These are phyloP conservation scores for Verticillium nubilum DNA, from an alignment of 2,329 filamentous ascomycete species.

Conservation along the genomic window DNA sequence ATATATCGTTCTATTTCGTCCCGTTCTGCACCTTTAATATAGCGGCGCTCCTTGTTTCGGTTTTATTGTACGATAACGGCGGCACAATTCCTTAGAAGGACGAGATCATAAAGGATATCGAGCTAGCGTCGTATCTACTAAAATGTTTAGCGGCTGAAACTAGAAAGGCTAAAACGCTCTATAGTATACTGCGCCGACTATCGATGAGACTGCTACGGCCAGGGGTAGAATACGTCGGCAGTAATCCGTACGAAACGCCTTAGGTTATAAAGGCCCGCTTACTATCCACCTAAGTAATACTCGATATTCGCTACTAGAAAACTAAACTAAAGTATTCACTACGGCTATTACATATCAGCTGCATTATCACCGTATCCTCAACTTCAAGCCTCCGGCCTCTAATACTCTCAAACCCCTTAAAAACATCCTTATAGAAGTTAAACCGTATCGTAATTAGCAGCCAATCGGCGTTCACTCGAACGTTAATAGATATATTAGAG, in stretches of 20 bases:
- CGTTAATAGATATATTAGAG: background rate
- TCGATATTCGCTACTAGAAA: background rate
- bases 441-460: background rate
- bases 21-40: slow-evolving; percentile 47
- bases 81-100: slow-evolving; percentile 31
- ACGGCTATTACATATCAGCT: background rate
- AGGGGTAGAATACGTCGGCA: too few relatives aligned
- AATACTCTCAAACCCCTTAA: background rate
- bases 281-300: too few relatives aligned
- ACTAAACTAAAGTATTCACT: background rate
- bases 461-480: background rate
- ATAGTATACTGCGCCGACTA: background rate
- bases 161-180: background rate
- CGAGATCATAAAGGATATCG: slow-evolving; percentile 19
- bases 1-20: slow-evolving; percentile 43
- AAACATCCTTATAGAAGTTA: background rate
- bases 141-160: background rate
- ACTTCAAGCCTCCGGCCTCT: background rate
- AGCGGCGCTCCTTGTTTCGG: slow-evolving; percentile 43
- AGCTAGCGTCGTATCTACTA: background rate
- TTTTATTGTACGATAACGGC: slow-evolving; percentile 43
- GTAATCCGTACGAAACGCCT: too few relatives aligned
- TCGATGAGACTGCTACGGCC: background rate
- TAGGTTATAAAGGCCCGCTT: too few relatives aligned
- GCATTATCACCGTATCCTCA: background rate